Percentiles rank a stretch among this genome's conserved stretches.
Conservation (phyloP, 129 eudicot species). For the Apium graveolens region DNA sequence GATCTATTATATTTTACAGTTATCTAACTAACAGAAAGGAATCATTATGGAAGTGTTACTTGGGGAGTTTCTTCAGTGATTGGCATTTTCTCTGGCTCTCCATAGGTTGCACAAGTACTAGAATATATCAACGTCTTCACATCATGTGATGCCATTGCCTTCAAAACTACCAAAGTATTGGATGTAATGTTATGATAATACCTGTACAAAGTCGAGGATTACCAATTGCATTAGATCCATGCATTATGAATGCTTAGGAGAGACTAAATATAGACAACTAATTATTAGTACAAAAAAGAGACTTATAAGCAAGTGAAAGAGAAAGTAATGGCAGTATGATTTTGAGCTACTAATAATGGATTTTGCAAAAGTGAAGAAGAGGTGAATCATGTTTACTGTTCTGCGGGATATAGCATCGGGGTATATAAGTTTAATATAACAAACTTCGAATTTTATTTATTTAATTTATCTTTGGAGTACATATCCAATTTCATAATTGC, state of each 20-base stretch:
- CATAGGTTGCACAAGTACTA: constrained; percentile 90
- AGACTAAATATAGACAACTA: no score
- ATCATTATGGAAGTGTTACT: constrained; percentile 25
- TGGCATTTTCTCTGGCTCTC: constrained; percentile 91
- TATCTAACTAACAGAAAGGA: background rate
- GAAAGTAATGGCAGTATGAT: no score
- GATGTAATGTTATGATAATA: constrained; percentile 92
- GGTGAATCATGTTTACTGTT: no score
- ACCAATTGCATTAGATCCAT: no score
- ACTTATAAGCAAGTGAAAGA: no score
- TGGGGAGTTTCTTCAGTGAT: constrained; percentile 91
- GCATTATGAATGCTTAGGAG: background rate
- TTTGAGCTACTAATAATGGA: no score
- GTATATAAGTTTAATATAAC: background rate
- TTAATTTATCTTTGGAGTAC: no score
- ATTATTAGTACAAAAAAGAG: no score
- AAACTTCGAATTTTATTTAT: background rate
- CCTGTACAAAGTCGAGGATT: constrained; percentile 30
- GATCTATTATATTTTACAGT: background rate
- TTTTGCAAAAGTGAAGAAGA: no score
- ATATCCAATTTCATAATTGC: no score
- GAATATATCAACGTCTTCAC: constrained; percentile 74
- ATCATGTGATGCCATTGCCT: constrained; percentile 68
- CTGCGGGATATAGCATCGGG: no score
- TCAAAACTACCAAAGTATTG: constrained; percentile 64